Evolutionary conservation across 202 grass and related monocot genomes (phyloP).

Genomic region (Hordeum pubiflorum): DNA sequence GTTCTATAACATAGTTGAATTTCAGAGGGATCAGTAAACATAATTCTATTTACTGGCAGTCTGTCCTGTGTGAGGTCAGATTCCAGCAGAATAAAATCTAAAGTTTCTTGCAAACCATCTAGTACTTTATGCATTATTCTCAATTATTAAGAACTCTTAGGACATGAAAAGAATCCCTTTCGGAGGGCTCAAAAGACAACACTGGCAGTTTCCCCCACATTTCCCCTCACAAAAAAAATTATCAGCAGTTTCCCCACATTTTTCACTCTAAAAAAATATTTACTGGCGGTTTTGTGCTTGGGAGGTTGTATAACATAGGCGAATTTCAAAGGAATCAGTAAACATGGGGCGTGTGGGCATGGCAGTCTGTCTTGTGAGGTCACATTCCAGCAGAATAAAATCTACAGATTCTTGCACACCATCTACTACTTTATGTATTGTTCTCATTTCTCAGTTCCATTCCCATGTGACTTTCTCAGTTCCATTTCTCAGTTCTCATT

Average conservation of each 20-base stretch:
- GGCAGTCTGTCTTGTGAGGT: neutral
- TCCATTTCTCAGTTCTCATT: too few species aligned
- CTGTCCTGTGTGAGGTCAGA: conserved; percentile 15
- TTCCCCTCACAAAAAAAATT: too few species aligned
- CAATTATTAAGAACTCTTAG: too few species aligned
- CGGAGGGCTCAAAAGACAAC: too few species aligned
- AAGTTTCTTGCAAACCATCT: conserved; percentile 35
- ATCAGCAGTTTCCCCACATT: neutral
- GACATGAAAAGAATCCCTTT: too few species aligned
- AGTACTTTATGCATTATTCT: conserved; percentile 19
- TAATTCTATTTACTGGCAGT: too few species aligned
- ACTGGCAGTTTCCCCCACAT: too few species aligned
- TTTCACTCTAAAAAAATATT: neutral
- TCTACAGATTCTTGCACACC: conserved; percentile 33
- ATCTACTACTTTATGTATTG: conserved; percentile 27
- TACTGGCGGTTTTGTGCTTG: neutral
- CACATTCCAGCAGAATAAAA: conserved; percentile 41
- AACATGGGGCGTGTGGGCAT: conserved; percentile 8
- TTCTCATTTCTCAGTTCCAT: conserved; percentile 21
- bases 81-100: conserved; percentile 42
- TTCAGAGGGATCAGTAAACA: too few species aligned
- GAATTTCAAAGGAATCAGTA: conserved; percentile 7
- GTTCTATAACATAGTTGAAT: neutral
- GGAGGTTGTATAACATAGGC: neutral
- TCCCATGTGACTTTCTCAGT: conserved; percentile 45